A percentile compares a stretch with the other conserved stretches of the same genome.
Conservation (phyloP, 2,329 filamentous ascomycete genomes). For the Iodosphaeria phyllophila region DNA sequence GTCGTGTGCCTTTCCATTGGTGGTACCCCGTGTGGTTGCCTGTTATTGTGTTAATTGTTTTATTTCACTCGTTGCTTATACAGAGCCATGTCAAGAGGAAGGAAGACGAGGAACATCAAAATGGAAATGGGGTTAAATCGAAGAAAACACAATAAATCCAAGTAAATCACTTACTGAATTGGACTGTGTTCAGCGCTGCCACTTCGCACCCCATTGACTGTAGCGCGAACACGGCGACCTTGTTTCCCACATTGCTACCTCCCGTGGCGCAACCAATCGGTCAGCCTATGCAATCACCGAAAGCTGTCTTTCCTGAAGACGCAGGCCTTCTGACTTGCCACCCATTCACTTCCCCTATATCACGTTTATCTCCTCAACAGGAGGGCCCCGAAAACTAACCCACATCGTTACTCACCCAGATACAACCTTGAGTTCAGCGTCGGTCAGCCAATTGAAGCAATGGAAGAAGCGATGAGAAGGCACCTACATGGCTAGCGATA, state of each 20-base stretch:
- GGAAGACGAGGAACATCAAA: too few relatives aligned
- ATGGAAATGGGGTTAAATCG: too few relatives aligned
- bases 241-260: slow-evolving; percentile 85
- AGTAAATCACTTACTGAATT: slow-evolving; percentile 56
- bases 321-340: too few relatives aligned
- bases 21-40: slow-evolving; percentile 91
- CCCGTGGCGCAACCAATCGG: slow-evolving; percentile 6
- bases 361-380: too few relatives aligned
- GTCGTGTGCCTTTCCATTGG: slow-evolving; percentile 70
- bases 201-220: slow-evolving; percentile 90
- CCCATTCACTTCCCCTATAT: too few relatives aligned
- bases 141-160: background rate
- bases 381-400: too few relatives aligned
- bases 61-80: background rate
- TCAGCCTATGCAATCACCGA: slow-evolving; percentile 6
- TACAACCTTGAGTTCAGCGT: slow-evolving; percentile 36
- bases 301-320: too few relatives aligned
- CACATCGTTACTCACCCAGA: slow-evolving; percentile 41
- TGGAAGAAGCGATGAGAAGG: too few relatives aligned
- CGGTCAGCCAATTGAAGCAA: slow-evolving; percentile 25
- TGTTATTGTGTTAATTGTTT: too few relatives aligned
- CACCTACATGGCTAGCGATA: slow-evolving; percentile 73
- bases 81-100: background rate
- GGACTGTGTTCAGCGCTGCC: slow-evolving; percentile 83
- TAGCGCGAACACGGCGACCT: slow-evolving; percentile 88